Conservation (phyloP, 2,329 filamentous ascomycete species). For the Anisogramma anomala region DNA sequence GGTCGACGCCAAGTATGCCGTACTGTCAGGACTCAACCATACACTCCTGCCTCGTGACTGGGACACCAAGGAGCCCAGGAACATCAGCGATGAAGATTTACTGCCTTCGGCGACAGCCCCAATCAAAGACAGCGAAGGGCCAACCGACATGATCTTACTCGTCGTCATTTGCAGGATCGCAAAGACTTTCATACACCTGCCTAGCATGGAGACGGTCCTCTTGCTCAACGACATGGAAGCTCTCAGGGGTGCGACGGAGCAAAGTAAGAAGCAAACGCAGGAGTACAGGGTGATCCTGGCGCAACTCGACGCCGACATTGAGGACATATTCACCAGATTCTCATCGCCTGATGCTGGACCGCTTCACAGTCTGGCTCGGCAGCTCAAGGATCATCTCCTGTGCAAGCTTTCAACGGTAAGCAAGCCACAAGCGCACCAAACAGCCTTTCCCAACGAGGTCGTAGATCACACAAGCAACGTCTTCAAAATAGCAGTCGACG, state of each 20-base stretch:
- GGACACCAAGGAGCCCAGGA: constrained; percentile 45
- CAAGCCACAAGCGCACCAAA: constrained; percentile 33
- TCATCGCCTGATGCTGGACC: constrained; percentile 41
- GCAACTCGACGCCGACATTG: constrained; percentile 31
- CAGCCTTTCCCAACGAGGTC: constrained; percentile 40
- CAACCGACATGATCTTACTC: constrained; percentile 50
- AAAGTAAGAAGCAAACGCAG: constrained; percentile 25
- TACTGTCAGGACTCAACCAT: constrained; percentile 45
- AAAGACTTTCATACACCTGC: constrained; percentile 36
- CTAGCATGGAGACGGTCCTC: constrained; percentile 38
- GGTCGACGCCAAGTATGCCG: constrained; percentile 44
- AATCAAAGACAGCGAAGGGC: constrained; percentile 39
- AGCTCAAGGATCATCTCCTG: constrained; percentile 35
- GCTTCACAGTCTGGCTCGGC: constrained; percentile 39
- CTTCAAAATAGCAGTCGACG: constrained; percentile 41
- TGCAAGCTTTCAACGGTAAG: constrained; percentile 38
- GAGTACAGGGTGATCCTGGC: constrained; percentile 32
- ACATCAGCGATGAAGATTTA: constrained; percentile 48
- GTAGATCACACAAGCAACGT: constrained; percentile 39
- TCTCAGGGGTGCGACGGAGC: constrained; percentile 18
- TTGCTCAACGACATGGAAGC: constrained; percentile 31
- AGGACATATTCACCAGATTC: constrained; percentile 36
- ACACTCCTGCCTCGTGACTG: constrained; percentile 40
- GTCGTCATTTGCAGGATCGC: constrained; percentile 39
- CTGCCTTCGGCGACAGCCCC: constrained; percentile 41